Evolutionary conservation across 805 yeast species (phyloP).

Genomic region (Saccharomycodes ludwigii): DNA sequence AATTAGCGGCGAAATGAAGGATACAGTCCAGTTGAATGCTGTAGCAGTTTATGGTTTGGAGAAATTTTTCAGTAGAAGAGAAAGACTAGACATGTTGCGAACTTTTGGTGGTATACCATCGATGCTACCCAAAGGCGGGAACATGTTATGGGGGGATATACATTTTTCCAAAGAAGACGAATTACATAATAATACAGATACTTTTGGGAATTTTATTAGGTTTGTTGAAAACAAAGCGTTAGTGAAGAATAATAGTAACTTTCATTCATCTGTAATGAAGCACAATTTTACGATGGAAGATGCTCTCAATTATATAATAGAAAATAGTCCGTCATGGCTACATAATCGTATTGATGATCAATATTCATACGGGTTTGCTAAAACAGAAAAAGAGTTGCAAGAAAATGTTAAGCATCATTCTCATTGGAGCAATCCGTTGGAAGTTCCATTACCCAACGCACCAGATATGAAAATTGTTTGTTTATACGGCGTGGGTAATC

Average conservation of each 20-base stretch:
- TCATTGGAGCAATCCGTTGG: conserved; percentile 93
- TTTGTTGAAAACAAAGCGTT: conserved; percentile 39
- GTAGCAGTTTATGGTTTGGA: conserved; percentile 91
- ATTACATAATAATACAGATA: conserved; percentile 22
- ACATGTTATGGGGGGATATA: conserved; percentile 72
- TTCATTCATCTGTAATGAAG: too few relatives aligned
- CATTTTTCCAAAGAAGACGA: conserved; percentile 61
- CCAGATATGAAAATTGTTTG: conserved; percentile 84
- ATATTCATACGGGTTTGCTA: conserved; percentile 72
- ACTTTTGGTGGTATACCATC: conserved; percentile 91
- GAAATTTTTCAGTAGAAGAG: conserved; percentile 81
- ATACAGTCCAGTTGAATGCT: conserved; percentile 87
- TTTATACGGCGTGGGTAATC: conserved; percentile 93
- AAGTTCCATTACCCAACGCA: conserved; percentile 83
- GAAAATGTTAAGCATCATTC: conserved; percentile 57
- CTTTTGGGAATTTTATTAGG: conserved; percentile 66
- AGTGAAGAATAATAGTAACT: too few relatives aligned
- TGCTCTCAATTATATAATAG: conserved; percentile 53
- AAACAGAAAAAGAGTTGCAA: conserved; percentile 41
- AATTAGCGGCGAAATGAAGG: conserved; percentile 96
- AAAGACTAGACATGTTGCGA: conserved; percentile 73
- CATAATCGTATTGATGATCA: conserved; percentile 47
- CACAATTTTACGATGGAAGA: conserved; percentile 51
- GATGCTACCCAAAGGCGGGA: conserved; percentile 96
- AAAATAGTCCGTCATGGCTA: conserved; percentile 70